Evolutionary conservation across 352 stramenopile species (phyloP).

Genomic region (Globisporangium sylvaticum): DNA sequence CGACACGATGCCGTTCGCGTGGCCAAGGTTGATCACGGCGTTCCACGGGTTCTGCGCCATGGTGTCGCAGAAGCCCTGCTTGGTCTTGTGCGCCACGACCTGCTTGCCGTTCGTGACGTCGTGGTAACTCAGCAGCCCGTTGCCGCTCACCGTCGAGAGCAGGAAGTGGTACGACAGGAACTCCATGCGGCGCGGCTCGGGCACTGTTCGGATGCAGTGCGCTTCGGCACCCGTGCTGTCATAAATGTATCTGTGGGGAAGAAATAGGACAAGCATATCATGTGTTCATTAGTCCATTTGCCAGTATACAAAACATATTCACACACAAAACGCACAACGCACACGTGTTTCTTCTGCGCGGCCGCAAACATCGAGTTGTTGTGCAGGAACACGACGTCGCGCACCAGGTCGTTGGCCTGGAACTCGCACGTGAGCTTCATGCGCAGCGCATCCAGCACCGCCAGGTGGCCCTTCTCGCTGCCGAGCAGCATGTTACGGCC

Average conservation of each 20-base stretch:
- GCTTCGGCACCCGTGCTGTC: conserved; percentile 96
- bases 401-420: conserved; percentile 91
- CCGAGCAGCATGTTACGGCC: conserved; percentile 93
- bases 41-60: conserved; percentile 97
- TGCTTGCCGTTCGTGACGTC: conserved; percentile 95
- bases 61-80: conserved; percentile 89
- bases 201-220: conserved; percentile 93
- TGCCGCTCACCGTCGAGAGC: conserved; percentile 93
- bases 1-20: conserved; percentile 97
- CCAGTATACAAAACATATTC: not conserved
- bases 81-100: conserved; percentile 90
- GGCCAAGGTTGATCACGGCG: conserved; percentile 94
- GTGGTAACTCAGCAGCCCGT: conserved; percentile 91
- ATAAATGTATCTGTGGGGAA: conserved; percentile 93
- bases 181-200: conserved; percentile 90
- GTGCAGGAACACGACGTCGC: conserved; percentile 96
- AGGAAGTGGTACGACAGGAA: conserved; percentile 99
- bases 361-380: conserved; percentile 96
- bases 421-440: conserved; percentile 93
- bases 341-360: conserved; percentile 97
- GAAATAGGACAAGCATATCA: not conserved
- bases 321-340: conserved; percentile 21
- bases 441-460: conserved; percentile 91
- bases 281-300: not conserved
- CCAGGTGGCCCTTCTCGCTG: conserved; percentile 93